These are phyloP conservation scores for Chaetomium strumarium DNA, from an alignment of 2,329 filamentous ascomycete species.

Conservation along the genomic window DNA sequence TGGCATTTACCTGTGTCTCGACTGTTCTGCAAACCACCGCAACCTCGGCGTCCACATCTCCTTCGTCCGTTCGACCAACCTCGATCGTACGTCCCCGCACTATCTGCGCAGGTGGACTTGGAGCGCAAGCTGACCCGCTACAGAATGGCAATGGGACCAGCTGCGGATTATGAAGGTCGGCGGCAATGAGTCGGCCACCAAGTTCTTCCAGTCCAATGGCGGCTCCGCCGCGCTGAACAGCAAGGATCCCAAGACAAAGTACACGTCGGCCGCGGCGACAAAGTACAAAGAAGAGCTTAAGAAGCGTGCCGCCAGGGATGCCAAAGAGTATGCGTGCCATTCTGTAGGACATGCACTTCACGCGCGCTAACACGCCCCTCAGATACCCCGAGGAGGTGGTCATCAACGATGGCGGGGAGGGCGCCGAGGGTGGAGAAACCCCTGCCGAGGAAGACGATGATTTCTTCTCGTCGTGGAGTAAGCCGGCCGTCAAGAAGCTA, in stretches of 20 bases:
- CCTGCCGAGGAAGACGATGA: conserved; percentile 86
- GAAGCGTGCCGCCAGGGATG: conserved; percentile 74
- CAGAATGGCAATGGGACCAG: conserved; percentile 99
- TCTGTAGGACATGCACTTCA: background rate
- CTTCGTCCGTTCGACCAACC: conserved; percentile 95
- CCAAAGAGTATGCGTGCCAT: conserved; percentile 64
- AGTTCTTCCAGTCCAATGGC: conserved; percentile 96
- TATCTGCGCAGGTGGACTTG: background rate
- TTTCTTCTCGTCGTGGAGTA: conserved; percentile 99
- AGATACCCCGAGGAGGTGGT: conserved; percentile 83
- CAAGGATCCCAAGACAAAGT: conserved; percentile 92
- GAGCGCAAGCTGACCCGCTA: conserved; percentile 13
- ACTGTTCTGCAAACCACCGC: conserved; percentile 94
- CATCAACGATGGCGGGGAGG: conserved; percentile 66
- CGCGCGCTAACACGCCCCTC: conserved; percentile 21
- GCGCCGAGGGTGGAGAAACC: conserved; percentile 62
- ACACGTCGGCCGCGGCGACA: conserved; percentile 83
- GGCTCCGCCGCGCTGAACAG: conserved; percentile 89
- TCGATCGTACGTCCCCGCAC: conserved; percentile 72
- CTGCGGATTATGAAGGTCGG: conserved; percentile 96
- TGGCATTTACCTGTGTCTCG: conserved; percentile 95
- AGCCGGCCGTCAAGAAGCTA: conserved; percentile 92
- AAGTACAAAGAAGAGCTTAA: conserved; percentile 99
- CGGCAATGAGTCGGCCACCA: conserved; percentile 95
- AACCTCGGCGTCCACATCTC: conserved; percentile 98